Evolutionary conservation across 495 filamentous ascomycete species (phyloP), one percentile per base, ranked within the genome.

Genomic region (Echria macrotheca): DNA sequence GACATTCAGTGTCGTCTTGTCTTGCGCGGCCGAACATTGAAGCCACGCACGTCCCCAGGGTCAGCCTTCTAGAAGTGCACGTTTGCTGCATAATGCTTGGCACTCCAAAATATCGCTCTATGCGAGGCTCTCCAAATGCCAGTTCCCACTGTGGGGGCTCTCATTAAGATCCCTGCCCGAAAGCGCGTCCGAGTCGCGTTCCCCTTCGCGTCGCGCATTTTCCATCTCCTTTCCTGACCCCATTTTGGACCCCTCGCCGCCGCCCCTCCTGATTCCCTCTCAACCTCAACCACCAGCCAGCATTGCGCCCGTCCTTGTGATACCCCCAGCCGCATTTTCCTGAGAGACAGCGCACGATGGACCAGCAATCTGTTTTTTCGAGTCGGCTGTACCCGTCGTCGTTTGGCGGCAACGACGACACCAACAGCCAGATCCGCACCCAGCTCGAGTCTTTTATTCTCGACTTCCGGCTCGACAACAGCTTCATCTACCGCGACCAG

Each of bases 401-500:
- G 39, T 74, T 76, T 43, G 72, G 73, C 44, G 66, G 73, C 24
- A 70, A 71, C 52, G 72, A 81, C 54, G 73, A 81, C 57, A 72
- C 66, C 50, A 73, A 76, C 28, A 64, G 70, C 11, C 72, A 81
- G 73, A 75, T 77, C 61, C 80, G 74, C 68, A 75, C 71, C 67
- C 80, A 64, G 64, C 75, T 73, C 66, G 85, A 77, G 72, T 83
- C 89, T 48, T 99, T 99, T 67, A 84, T 99, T 53, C 79, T 96
- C 26, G 87, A 95, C 57, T 99, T 96, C 64, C 83, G 93, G 57
- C 79, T 97, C 42, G 93, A 97, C 67, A 95, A 95, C 73, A 81
- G 84, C 55, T 99, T 94, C 69, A 85, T 96, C 58, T 99, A 99
- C 56, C 95, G 94, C 73, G 94, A 99, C 60, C 93, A 96, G 72